Base-by-base conservation (phyloP, 352 stramenopile genomes). In the Pythium monospermum region DNA sequence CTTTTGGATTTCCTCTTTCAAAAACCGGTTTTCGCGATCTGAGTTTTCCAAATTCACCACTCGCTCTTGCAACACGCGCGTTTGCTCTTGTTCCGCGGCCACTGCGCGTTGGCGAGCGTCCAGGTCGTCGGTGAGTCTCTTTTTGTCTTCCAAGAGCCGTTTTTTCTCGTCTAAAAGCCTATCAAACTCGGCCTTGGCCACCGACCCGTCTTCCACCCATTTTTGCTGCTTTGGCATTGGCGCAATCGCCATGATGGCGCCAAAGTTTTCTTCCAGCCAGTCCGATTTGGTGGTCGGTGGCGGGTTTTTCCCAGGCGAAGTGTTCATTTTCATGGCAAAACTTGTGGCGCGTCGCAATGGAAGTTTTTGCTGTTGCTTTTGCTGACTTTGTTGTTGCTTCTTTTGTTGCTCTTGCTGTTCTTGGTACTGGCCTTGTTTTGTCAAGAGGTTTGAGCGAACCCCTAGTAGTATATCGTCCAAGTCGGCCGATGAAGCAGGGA, bases 1-100 rank as follows among this genome's bases (percentile, higher is more conserved):
- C 43, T 78, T 74, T n/a, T 87, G 73, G 4, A 68, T 72, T 48
- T 83, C 69, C 11, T 87, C 69, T 36, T 85, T 84, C 8, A 87
- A 48, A 23, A 60, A 68, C 2, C 64, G 61, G 44, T 84, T 83
- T 51, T 87, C 76, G 12, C 71, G 68, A 15, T 84, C 73, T 4
- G 72, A 33, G 12, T 57, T 62, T 33, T 87, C 67, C 7, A 85
- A 40, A 3, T 69, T 53, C 4, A 68, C 44, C 13, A 73, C 53
- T 16, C 65, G 70, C n/a, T 84, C 71, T 4, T 53, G 66, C 28
- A 83, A 27, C 12, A 46, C 53, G 8, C 66, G 57, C 22, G 76
- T 53, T n/a, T 45, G 49, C 8, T 81, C 66, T 27, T 76, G 77
- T 42, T 83, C 61, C n/a, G 63, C 26, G 2, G 44, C 10, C 1